These are phyloP conservation scores for Pseudogymnoascus sp. DNA, from an alignment of 2,329 filamentous ascomycete genomes.

Conservation along the genomic window DNA sequence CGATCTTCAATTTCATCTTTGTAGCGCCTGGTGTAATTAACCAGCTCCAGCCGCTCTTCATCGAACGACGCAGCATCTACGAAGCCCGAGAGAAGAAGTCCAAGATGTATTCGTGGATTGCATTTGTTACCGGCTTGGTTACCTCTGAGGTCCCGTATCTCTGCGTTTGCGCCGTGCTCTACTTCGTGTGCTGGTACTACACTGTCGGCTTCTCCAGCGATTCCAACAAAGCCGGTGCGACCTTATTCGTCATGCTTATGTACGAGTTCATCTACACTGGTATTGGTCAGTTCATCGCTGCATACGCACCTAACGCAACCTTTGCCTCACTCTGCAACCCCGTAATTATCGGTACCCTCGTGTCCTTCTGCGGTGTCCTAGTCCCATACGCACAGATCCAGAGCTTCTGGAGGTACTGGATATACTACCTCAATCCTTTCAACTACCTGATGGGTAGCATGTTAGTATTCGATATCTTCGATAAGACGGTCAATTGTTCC, in stretches of 20 bases:
- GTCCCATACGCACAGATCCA: slow-evolving; percentile 57
- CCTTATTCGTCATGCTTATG: slow-evolving; percentile 46
- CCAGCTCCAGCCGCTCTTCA: slow-evolving; percentile 50
- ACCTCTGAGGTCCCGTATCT: slow-evolving; percentile 39
- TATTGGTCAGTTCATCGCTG: slow-evolving; percentile 53
- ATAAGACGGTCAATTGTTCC: slow-evolving; percentile 36
- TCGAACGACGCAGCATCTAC: slow-evolving; percentile 47
- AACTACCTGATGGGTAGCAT: slow-evolving; percentile 51
- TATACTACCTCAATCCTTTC: slow-evolving; percentile 53
- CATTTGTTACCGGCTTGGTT: slow-evolving; percentile 46
- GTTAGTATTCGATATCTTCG: slow-evolving; percentile 43
- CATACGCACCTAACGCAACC: slow-evolving; percentile 52
- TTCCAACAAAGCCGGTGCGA: slow-evolving; percentile 37
- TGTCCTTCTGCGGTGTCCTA: slow-evolving; percentile 67
- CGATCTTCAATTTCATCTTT: slow-evolving; percentile 56
- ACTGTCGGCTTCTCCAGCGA: slow-evolving; percentile 34
- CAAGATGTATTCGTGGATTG: slow-evolving; percentile 52
- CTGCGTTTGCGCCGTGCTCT: slow-evolving; percentile 36
- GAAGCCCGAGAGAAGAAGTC: slow-evolving; percentile 51
- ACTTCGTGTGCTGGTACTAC: slow-evolving; percentile 49
- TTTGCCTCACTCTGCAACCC: slow-evolving; percentile 51
- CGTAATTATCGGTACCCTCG: slow-evolving; percentile 50
- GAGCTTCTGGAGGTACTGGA: slow-evolving; percentile 51
- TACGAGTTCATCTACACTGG: slow-evolving; percentile 53
- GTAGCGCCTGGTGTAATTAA: slow-evolving; percentile 49